Evolutionary conservation across 805 yeast genomes (phyloP), one percentile per base, ranked within the genome.

Genomic region (Candida rishiriensis): DNA sequence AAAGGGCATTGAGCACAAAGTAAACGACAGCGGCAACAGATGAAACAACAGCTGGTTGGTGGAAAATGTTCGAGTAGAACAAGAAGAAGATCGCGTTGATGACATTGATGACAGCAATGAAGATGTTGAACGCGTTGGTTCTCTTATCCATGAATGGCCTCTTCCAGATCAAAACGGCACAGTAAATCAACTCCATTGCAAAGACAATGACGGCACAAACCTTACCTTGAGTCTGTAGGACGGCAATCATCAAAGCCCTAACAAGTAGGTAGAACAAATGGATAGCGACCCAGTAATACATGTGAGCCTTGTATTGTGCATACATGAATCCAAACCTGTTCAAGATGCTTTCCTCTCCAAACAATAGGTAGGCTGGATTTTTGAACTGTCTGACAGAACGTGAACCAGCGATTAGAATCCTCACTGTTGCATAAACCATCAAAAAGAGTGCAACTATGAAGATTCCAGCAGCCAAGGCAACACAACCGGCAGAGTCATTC

Each of bases 131-230:
- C n/a, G 80, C 83, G 57, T 93, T 93, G 30, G 98, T 90, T 68
- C 95, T 77, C 66, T 85, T 88, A 68, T 93, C 97, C 90, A 93
- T 82, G 64, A 78, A 93, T 10, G 99, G 99, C 64, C 93, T 78
- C 44, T 76, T 68, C 75, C 79, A 77, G 57, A 89, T 82, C 26
- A 89, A 56, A 0, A 72, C 70, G 31, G 75, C 75, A 49, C 86
- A 79, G 66, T 83, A 89, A 17, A 77, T 53, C 42, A 91, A 68
- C 63, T 93, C 98, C 48, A 87, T 70, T 14, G 73, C 81, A 57
- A 91, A 85, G 9, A 90, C 74, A 40, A 85, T 70, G 49, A 88
- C 74, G 1, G 96, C 86, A 61, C 86, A 97, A 5, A 76, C 83
- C 56, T 83, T 85, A 48, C 99, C 98, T 30, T 79, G 73, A 10